These are phyloP conservation scores for Neonectria punicea DNA, from an alignment of 2,329 filamentous ascomycete species.

Conservation along the genomic window DNA sequence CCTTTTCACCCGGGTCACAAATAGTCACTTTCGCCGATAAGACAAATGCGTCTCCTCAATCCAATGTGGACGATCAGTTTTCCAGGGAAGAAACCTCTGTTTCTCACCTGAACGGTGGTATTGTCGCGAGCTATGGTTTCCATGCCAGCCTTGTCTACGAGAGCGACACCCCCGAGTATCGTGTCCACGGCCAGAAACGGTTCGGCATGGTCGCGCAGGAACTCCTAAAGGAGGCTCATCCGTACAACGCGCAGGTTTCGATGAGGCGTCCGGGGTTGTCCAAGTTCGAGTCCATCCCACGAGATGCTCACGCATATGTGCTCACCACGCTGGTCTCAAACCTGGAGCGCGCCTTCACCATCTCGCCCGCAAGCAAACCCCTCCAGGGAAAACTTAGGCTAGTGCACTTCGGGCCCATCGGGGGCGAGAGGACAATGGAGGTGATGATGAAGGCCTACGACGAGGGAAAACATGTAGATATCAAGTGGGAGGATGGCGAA, in stretches of 20 bases:
- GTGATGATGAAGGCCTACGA: constrained; percentile 77
- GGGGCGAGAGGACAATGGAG: constrained; percentile 75
- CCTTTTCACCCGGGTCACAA: constrained; percentile 68
- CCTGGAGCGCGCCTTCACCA: constrained; percentile 82
- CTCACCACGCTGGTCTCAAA: constrained; percentile 82
- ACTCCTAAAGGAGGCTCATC: constrained; percentile 68
- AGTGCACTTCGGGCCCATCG: constrained; percentile 77
- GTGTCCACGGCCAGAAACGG: constrained; percentile 78
- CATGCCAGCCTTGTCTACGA: constrained; percentile 91
- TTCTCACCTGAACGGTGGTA: constrained; percentile 72
- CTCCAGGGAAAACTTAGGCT: constrained; percentile 77
- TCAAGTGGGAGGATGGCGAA: constrained; percentile 64
- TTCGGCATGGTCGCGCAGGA: constrained; percentile 88
- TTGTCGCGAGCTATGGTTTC: constrained; percentile 90
- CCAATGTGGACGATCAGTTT: constrained; percentile 23
- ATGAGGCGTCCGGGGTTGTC: constrained; percentile 38
- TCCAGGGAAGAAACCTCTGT: constrained; percentile 48
- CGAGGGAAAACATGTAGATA: constrained; percentile 64
- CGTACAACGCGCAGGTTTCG: constrained; percentile 58
- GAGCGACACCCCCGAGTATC: constrained; percentile 85
- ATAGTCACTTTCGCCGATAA: constrained; percentile 54
- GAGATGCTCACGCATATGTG: constrained; percentile 76
- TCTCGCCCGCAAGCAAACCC: constrained; percentile 78
- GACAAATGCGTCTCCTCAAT: constrained; percentile 1
- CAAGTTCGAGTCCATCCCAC: constrained; percentile 43